Evolutionary conservation across 495 filamentous ascomycete species (phyloP), one percentile per base, ranked within the genome.

Genomic region (Acidomyces sp.): DNA sequence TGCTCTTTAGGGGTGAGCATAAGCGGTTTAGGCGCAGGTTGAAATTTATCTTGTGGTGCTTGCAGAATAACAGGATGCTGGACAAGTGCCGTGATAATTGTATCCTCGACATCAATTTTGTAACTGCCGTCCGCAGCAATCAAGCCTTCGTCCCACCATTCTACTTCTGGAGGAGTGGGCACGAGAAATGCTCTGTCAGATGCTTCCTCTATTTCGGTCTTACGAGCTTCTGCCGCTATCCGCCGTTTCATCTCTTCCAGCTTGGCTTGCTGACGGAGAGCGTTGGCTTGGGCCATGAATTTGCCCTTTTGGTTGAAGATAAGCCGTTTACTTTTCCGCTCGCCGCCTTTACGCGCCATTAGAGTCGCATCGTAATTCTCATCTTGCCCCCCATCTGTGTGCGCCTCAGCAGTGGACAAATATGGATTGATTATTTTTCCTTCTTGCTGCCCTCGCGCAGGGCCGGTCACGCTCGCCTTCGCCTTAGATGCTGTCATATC

Each of bases 141-240:
- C 5, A 96, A 62, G 2, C 73, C 78, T 61, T 95, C 86, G 50
- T 99, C 90, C 92, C 92, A 96, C 92, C 92, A 99, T 60, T 99
- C 90, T 28, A 95, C 68, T 15, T 80, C 78, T 6, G 92, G 88
- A 1, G 90, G 88, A 21, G 70, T 71, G 45, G 83, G 76, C 23
- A 95, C 72, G 9, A 86, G 55, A 54, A 85, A 95, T 21, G 80
- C 77, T 60, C 92, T 93, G 59, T 96, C 88, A 32, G 78, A 74
- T 41, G 88, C 87, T 54, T 96, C 92, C 52, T 96, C 87, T 46
- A 95, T 76, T 37, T 85, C 82, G 9, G 78, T 82, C 50, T 84
- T 87, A 42, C 86, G 73, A 17, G 85, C 77, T 47, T 78, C 73
- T 43, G 81, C 82, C 0, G 85, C 86, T 53, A 99, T 93, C 32